A percentile compares a stretch with the other conserved stretches of the same genome.
Conservation (phyloP, 1,284 basidiomycete species). For the Rhodotorula sp. region DNA sequence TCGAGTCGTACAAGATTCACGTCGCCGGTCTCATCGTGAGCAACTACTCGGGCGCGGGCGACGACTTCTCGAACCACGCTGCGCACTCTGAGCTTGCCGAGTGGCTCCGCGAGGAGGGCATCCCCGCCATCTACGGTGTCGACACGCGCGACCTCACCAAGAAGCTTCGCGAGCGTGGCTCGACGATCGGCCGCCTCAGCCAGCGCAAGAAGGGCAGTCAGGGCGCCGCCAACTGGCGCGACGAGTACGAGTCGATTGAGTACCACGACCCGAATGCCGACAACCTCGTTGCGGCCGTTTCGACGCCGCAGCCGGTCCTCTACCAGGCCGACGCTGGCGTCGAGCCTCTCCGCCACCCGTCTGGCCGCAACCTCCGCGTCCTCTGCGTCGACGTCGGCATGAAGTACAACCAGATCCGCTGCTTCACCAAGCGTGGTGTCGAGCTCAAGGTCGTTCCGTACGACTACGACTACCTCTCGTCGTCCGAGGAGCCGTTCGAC, state of each 20-base stretch:
- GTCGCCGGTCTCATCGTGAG: slow-evolving; percentile 88
- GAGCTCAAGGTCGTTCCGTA: slow-evolving; percentile 98
- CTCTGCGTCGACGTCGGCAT: slow-evolving; percentile 95
- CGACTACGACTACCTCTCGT: slow-evolving; percentile 86
- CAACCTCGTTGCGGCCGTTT: slow-evolving; percentile 91
- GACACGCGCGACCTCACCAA: slow-evolving; percentile 98
- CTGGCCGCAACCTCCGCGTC: slow-evolving; percentile 76
- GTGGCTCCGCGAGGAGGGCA: slow-evolving; percentile 93
- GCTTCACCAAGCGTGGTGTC: slow-evolving; percentile 88
- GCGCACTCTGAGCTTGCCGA: slow-evolving; percentile 81
- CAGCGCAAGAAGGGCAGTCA: slow-evolving; percentile 51
- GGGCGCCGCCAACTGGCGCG: slow-evolving; percentile 63
- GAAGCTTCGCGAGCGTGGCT: slow-evolving; percentile 90
- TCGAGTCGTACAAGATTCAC: slow-evolving; percentile 95
- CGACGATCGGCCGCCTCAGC: slow-evolving; percentile 82
- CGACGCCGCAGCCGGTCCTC: slow-evolving; percentile 66
- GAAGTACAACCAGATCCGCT: slow-evolving; percentile 99
- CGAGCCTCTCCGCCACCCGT: slow-evolving; percentile 69
- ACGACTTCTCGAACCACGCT: slow-evolving; percentile 93
- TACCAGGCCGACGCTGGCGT: slow-evolving; percentile 63
- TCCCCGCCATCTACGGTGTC: slow-evolving; percentile 94
- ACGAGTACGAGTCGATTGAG: slow-evolving; percentile 76
- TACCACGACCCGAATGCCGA: slow-evolving; percentile 86
- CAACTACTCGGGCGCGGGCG: slow-evolving; percentile 71
- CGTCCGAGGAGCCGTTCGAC: slow-evolving; percentile 77